Evolutionary conservation across 208 protist species (phyloP).

Genomic region (Crithidia bombi): DNA sequence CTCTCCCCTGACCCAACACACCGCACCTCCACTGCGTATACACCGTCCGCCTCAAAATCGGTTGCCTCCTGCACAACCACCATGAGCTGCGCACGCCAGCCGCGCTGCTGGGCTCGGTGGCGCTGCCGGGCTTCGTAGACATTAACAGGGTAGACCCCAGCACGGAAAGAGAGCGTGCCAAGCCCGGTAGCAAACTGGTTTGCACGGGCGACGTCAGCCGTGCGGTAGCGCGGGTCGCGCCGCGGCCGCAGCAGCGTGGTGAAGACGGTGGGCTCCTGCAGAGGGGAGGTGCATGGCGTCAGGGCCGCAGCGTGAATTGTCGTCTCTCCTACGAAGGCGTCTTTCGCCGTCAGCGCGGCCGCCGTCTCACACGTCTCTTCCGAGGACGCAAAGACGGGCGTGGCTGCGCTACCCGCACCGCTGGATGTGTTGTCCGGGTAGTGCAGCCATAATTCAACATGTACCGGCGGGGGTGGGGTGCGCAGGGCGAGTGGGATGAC

Average conservation of each 20-base stretch:
- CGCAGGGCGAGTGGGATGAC: background rate
- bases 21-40: slow-evolving; percentile 16
- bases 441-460: background rate
- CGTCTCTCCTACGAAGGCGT: slow-evolving; percentile 16
- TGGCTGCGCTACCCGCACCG: background rate
- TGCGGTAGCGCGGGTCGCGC: slow-evolving; percentile 11
- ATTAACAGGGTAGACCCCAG: slow-evolving; percentile 1
- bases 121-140: slow-evolving; percentile 15
- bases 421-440: background rate
- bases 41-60: slow-evolving; percentile 5
- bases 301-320: background rate
- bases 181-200: slow-evolving; percentile 10
- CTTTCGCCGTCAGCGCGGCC: background rate
- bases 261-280: background rate
- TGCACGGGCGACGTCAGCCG: background rate
- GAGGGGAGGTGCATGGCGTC: background rate
- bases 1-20: background rate
- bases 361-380: background rate
- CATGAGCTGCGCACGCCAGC: background rate
- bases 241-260: slow-evolving; percentile 8
- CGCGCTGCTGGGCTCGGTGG: background rate
- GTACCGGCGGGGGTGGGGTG: background rate
- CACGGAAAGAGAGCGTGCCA: slow-evolving; percentile 1
- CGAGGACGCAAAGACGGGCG: background rate
- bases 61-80: slow-evolving; percentile 9